Evolutionary conservation across 768 basidiomycete species (phyloP), one percentile per base, ranked within the genome.

Genomic region (Russula olivacea): DNA sequence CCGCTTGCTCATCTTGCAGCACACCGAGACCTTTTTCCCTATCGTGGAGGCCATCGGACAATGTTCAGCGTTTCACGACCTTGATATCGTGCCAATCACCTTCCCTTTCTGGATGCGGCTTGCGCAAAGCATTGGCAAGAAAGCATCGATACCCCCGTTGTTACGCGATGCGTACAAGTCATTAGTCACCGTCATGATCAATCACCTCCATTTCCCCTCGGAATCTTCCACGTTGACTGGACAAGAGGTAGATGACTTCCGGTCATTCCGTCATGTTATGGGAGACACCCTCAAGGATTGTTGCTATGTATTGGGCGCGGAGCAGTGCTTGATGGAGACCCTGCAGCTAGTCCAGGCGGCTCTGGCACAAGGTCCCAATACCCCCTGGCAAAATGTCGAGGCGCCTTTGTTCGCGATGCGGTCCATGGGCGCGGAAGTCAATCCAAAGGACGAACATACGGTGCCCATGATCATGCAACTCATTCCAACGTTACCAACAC

Each of bases 271-370:
- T 53, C 97, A 99, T 77, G 86, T 94, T 64, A 98, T 99, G 91
- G 97, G 97, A 43, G 95, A 99, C 73, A 98, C 97, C 4, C 81
- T 99, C 66, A 99, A 99, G 75, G 97, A 99, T 72, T 98, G 97
- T 72, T 99, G 97, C 74, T 83, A 87, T 66, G 93, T 99, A 52
- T 81, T 99, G 50, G 90, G 93, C 49, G 83, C 95, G 2, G 88
- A 93, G 55, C 81, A 80, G 2, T 98, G 97, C 71, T 79, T 99
- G 48, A 74, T 87, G 57, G 81, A 88, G 3, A 82, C 94, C 2
- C 91, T 91, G 75, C 86, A 90, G 63, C 80, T 91, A 71, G 88
- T 98, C 65, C 85, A 84, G 34, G 72, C 76, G 8, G 91, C 90
- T 2, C 80, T 98, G 56, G 78, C 85, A 25, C 83, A 83, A 47